A percentile compares a stretch with the other conserved stretches of the same genome.
phyloP scores from a whole-genome alignment of 2,329 filamentous ascomycete genomes.

The Hymenoscyphus salicellus region DNA sequence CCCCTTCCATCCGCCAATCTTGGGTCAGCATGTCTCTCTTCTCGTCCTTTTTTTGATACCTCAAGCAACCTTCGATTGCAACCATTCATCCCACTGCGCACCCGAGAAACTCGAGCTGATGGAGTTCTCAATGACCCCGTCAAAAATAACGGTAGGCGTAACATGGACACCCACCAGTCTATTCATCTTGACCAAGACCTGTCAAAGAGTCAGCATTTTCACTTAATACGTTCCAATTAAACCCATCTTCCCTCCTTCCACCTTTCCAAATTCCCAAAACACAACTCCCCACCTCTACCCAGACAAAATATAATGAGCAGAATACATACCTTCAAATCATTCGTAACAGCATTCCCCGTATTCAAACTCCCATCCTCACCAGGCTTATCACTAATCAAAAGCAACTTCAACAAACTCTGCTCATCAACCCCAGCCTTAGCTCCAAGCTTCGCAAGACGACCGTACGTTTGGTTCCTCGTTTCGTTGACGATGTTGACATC shows the following conservation, averaged over 20 bases:
- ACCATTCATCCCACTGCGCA: constrained; percentile 64
- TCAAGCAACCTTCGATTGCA: background rate
- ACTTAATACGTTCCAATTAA: background rate
- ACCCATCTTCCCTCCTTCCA: too few relatives aligned
- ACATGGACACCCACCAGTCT: constrained; percentile 82
- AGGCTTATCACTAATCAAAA: constrained; percentile 67
- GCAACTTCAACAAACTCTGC: constrained; percentile 63
- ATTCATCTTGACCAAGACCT: constrained; percentile 68
- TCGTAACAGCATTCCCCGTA: constrained; percentile 74
- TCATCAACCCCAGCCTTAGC: constrained; percentile 66
- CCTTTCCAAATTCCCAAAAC: too few relatives aligned
- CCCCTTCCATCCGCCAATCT: too few relatives aligned
- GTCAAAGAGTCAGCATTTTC: background rate
- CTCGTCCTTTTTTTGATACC: background rate
- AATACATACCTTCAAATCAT: constrained; percentile 68
- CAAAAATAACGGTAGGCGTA: constrained; percentile 83
- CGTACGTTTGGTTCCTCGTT: constrained; percentile 79
- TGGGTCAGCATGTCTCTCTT: too few relatives aligned
- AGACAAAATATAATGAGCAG: too few relatives aligned
- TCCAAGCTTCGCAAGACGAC: constrained; percentile 71
- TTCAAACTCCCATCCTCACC: constrained; percentile 69
- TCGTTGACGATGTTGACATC: constrained; percentile 83
- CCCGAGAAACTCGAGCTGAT: constrained; percentile 76
- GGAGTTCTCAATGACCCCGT: constrained; percentile 76
- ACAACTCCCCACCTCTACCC: too few relatives aligned